phyloP scores from a whole-genome alignment of 2,329 filamentous ascomycete genomes.

The Eutypella sp. region DNA sequence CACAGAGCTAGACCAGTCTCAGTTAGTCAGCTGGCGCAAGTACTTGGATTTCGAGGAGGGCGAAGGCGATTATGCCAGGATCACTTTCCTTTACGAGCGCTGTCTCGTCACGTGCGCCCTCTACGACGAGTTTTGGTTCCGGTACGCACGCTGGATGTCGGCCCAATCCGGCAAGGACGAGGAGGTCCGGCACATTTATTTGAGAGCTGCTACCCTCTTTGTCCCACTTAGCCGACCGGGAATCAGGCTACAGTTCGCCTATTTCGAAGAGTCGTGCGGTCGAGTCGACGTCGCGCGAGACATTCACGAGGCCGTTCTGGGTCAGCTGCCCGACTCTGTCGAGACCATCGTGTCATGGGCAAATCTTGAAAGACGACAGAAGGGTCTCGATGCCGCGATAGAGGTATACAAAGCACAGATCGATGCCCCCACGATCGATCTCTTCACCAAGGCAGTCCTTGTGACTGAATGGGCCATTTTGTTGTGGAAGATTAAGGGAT shows the following conservation, averaged over 20 bases:
- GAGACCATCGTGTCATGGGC: slow-evolving; percentile 87
- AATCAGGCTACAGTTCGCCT: slow-evolving; percentile 84
- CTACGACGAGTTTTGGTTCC: slow-evolving; percentile 97
- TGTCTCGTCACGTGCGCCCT: slow-evolving; percentile 89
- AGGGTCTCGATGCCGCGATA: slow-evolving; percentile 78
- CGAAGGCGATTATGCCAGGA: slow-evolving; percentile 71
- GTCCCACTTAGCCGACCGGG: slow-evolving; percentile 81
- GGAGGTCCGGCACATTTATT: slow-evolving; percentile 87
- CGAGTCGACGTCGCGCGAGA: slow-evolving; percentile 74
- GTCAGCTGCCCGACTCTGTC: slow-evolving; percentile 71
- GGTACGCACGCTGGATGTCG: slow-evolving; percentile 94
- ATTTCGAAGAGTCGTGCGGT: slow-evolving; percentile 84
- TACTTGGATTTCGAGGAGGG: slow-evolving; percentile 94
- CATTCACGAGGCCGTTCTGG: slow-evolving; percentile 77
- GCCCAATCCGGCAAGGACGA: slow-evolving; percentile 76
- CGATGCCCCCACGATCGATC: slow-evolving; percentile 64
- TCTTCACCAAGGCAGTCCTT: slow-evolving; percentile 78
- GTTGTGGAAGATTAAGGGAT: slow-evolving; percentile 82
- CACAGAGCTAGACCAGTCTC: slow-evolving; percentile 79
- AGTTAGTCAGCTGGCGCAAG: slow-evolving; percentile 88
- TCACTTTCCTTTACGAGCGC: slow-evolving; percentile 84
- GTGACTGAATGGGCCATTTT: slow-evolving; percentile 85
- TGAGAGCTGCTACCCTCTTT: slow-evolving; percentile 77
- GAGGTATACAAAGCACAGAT: slow-evolving; percentile 78
- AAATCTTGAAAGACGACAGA: slow-evolving; percentile 78